Evolutionary conservation across 2,329 filamentous ascomycete genomes (phyloP).

Genomic region (Dichotomopilus funicola): DNA sequence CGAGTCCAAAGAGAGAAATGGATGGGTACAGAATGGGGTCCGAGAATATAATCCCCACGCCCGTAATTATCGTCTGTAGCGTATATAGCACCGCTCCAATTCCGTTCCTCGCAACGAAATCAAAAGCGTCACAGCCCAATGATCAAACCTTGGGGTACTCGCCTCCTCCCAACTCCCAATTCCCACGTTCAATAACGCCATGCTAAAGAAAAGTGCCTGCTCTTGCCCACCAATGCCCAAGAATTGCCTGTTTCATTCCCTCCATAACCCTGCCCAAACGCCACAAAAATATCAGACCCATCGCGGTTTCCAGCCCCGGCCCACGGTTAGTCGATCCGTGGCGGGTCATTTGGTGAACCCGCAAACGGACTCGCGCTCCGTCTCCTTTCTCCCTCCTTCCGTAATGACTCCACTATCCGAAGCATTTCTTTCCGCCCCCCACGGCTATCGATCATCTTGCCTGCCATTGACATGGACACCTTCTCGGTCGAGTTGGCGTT

Average conservation of each 20-base stretch:
- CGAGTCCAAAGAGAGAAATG: too few relatives aligned
- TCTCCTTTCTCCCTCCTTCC: conserved; percentile 80
- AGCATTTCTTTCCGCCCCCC: conserved; percentile 86
- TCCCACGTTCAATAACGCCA: conserved; percentile 2
- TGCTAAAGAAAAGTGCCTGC: neutral
- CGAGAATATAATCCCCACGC: too few relatives aligned
- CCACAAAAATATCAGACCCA: neutral
- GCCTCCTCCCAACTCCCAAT: conserved; percentile 1
- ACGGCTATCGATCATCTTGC: conserved; percentile 72
- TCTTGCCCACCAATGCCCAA: neutral
- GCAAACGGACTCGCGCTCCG: conserved; percentile 36
- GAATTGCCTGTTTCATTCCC: neutral
- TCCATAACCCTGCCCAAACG: neutral
- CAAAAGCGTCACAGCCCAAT: too few relatives aligned
- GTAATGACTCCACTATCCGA: conserved; percentile 76
- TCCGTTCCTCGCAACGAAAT: too few relatives aligned
- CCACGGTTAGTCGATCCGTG: conserved; percentile 38
- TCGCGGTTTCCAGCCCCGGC: neutral
- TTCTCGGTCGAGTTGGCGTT: conserved; percentile 75
- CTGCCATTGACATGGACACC: conserved; percentile 88
- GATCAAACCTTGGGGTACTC: neutral
- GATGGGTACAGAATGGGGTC: too few relatives aligned
- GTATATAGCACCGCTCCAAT: too few relatives aligned
- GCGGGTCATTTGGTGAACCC: conserved; percentile 30
- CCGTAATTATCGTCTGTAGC: too few relatives aligned